Percentiles rank a stretch among this genome's conserved stretches.
These are phyloP conservation scores for Solanum clarkiae DNA, from an alignment of 257 asterid genomes.

Conservation along the genomic window DNA sequence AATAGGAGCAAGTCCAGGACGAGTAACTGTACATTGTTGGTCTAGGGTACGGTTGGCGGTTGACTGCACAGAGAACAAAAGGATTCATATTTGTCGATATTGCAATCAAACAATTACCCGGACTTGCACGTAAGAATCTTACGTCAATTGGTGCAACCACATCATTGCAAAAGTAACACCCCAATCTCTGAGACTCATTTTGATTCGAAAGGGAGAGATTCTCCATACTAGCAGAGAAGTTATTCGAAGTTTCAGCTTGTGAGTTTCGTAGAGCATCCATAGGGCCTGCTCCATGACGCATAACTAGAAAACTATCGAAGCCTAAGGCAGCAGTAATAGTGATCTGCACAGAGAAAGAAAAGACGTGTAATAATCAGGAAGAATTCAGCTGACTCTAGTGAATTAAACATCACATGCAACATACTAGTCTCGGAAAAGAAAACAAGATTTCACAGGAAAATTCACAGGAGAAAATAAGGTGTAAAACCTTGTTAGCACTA, in stretches of 20 bases:
- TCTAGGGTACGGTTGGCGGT: conserved; percentile 86
- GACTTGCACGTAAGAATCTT: background rate
- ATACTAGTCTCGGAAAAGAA: background rate
- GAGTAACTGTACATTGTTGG: conserved; percentile 98
- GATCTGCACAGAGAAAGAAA: conserved; percentile 26
- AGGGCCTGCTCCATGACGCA: conserved; percentile 98
- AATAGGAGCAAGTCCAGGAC: conserved; percentile 98
- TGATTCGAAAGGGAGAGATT: conserved; percentile 19
- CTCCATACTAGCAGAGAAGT: conserved; percentile 27
- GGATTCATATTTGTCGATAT: background rate
- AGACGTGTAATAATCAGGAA: background rate
- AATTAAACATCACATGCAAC: background rate
- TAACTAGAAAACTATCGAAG: conserved; percentile 89
- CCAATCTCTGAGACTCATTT: conserved; percentile 41
- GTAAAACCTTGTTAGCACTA: conserved; percentile 67
- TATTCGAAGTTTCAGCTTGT: conserved; percentile 18
- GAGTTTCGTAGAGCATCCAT: conserved; percentile 15
- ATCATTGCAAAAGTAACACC: conserved; percentile 95
- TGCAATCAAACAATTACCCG: background rate
- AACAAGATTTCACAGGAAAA: background rate
- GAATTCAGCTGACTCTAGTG: background rate
- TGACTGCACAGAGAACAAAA: conserved; percentile 41
- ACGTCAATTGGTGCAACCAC: conserved; percentile 96
- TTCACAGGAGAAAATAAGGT: background rate
- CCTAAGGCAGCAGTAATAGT: conserved; percentile 91